Evolutionary conservation across 1,139 yeast species (phyloP).

Genomic region (Suhomyces bokatorum): DNA sequence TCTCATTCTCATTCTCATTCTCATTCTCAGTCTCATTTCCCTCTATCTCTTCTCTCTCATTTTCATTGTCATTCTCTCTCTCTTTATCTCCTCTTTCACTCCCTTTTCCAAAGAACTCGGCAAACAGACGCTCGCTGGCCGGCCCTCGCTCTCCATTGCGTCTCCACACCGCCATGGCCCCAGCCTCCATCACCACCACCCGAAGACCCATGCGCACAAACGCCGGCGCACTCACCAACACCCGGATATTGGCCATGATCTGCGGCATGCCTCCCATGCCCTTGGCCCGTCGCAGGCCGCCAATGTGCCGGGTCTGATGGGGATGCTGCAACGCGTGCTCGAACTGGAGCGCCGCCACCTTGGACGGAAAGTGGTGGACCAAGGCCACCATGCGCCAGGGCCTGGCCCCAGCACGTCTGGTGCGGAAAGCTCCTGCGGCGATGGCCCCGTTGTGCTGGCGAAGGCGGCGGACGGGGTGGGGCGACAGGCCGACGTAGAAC

Average conservation of each 20-base stretch:
- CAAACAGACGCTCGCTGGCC: neutral
- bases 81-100: too few relatives aligned
- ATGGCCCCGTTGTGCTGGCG: slow-evolving; percentile 78
- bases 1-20: too few relatives aligned
- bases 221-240: slow-evolving; percentile 42
- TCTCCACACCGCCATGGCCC: neutral
- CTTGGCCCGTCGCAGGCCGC: slow-evolving; percentile 33
- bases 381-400: slow-evolving; percentile 73
- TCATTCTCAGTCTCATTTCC: too few relatives aligned
- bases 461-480: slow-evolving; percentile 65
- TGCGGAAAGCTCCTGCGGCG: slow-evolving; percentile 67
- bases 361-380: slow-evolving; percentile 74
- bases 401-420: slow-evolving; percentile 53
- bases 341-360: slow-evolving; percentile 67
- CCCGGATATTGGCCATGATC: slow-evolving; percentile 51
- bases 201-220: slow-evolving; percentile 44
- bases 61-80: too few relatives aligned
- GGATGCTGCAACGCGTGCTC: slow-evolving; percentile 83
- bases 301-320: slow-evolving; percentile 61
- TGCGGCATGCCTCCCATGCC: slow-evolving; percentile 36
- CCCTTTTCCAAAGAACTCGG: neutral
- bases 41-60: too few relatives aligned
- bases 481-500: slow-evolving; percentile 77
- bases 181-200: slow-evolving; percentile 38
- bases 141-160: neutral